Base-by-base conservation (phyloP, 257 asterid species). In the Capsicum chinense region DNA sequence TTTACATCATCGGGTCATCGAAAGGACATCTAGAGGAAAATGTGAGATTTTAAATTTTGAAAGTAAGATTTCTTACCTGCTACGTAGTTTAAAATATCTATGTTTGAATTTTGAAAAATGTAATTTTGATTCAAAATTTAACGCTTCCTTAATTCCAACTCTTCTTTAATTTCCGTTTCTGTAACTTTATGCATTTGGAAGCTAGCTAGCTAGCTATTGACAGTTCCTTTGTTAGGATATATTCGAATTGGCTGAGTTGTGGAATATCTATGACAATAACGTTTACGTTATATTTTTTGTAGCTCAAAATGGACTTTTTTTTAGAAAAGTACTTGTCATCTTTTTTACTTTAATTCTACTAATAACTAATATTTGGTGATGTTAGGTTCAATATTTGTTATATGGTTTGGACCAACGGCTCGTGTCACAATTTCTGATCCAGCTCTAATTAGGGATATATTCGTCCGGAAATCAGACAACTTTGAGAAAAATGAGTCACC, bases 401-500 rank as follows among this genome's bases (percentile, higher is more conserved):
- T 96, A 11, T 93, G 99, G 99, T 95, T 96, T 74, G 99, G 99
- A 66, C 90, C 95, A 57, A 95, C 97, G 10, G 87, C 97, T 19
- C 88, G 98, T 59, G 93, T 96, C 19, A 92, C 98, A 42, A 80
- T 96, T 0, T 89, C 95, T 56, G 99, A 96, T 84, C 99, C 98
- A 26, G 84, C 86, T 26, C 91, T 94, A 9, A 92, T 96, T 52
- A 87, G 96, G 80, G 97, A 96, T 42, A 93, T 96, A 5, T 95
- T 94, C 88, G 56, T 91, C 7, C 50, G 90, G 56, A 96, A 96
- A 88, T 91, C 98, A 2, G 97, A 95, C 5, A 88, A 79, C 5
- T 96, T 95, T 70, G 99, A 96, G 92, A 96, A 92, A 83, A 93
- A 90, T 66, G 99, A 96, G 60, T 85, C 98, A 0, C 99, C 98